Percentiles rank a stretch among this genome's conserved stretches.
Conservation (phyloP, 2,329 filamentous ascomycete genomes). For the Claviceps humidiphila region DNA sequence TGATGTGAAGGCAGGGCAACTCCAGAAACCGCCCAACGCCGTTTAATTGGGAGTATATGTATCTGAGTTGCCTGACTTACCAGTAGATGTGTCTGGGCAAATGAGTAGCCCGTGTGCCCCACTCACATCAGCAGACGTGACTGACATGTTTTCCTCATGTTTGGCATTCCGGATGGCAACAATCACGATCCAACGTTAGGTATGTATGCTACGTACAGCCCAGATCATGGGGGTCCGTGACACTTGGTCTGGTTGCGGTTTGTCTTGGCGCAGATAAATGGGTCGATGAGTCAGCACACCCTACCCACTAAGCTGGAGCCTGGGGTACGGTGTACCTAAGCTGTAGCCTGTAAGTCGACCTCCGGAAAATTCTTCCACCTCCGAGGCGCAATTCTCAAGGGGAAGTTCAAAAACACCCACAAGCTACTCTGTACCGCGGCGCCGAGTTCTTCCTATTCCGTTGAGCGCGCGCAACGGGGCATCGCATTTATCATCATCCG, state of each 20-base stretch:
- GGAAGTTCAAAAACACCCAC: constrained; percentile 19
- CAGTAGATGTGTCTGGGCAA: neutral
- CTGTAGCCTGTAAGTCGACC: neutral
- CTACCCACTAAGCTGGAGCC: too few species aligned
- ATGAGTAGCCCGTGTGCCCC: neutral
- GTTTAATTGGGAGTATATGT: neutral
- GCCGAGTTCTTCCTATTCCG: constrained; percentile 36
- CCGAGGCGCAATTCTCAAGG: constrained; percentile 15
- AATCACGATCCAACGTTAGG: neutral
- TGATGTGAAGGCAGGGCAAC: neutral
- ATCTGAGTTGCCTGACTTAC: neutral
- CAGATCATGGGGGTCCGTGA: too few species aligned
- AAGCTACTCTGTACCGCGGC: constrained; percentile 14
- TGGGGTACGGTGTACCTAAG: neutral
- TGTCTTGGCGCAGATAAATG: neutral
- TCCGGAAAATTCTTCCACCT: constrained; percentile 24
- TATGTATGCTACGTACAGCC: neutral
- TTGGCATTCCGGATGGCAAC: neutral
- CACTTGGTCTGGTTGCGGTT: neutral
- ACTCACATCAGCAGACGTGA: neutral
- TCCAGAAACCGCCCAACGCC: neutral
- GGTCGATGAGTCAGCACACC: neutral
- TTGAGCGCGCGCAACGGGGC: constrained; percentile 20
- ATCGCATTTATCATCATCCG: constrained; percentile 32
- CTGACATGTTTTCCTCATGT: neutral